phyloP scores from a whole-genome alignment of 2,329 filamentous ascomycete species.

The Colletotrichum viniferum region DNA sequence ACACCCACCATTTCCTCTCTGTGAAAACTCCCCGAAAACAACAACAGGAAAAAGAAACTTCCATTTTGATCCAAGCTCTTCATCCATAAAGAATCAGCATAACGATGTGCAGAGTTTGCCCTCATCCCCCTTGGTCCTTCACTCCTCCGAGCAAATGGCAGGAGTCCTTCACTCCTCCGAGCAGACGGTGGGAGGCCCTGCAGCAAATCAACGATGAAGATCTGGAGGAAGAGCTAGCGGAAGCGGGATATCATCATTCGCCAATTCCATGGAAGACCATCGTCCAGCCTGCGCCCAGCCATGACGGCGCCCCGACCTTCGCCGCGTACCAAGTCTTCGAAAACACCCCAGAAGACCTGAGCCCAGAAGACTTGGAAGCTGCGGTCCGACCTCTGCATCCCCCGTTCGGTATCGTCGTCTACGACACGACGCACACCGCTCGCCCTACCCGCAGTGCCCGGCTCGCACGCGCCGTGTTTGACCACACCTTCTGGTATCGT shows the following conservation, averaged over 20 bases:
- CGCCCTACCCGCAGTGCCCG: background rate
- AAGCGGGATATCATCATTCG: background rate
- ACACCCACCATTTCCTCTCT: background rate
- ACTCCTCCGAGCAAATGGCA: background rate
- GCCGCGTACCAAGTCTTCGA: background rate
- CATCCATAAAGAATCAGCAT: background rate
- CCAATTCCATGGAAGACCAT: background rate
- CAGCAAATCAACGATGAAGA: rapidly evolving
- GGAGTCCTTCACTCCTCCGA: background rate
- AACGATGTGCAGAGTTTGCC: background rate
- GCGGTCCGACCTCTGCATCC: background rate
- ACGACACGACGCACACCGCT: background rate
- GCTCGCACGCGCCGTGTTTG: background rate
- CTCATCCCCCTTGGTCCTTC: background rate
- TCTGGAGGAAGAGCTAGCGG: rapidly evolving
- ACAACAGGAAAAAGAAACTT: background rate
- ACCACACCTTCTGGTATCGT: background rate
- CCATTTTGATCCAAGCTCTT: background rate
- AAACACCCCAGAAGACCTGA: background rate
- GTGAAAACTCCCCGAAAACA: background rate
- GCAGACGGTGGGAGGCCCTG: background rate
- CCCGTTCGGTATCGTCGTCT: background rate
- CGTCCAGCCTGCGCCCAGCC: background rate
- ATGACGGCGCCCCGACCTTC: background rate
- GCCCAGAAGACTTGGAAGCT: background rate